Percentiles rank a stretch among this genome's conserved stretches.
These are phyloP conservation scores for Diaporthe capsici DNA, from an alignment of 2,329 filamentous ascomycete species.

Conservation along the genomic window DNA sequence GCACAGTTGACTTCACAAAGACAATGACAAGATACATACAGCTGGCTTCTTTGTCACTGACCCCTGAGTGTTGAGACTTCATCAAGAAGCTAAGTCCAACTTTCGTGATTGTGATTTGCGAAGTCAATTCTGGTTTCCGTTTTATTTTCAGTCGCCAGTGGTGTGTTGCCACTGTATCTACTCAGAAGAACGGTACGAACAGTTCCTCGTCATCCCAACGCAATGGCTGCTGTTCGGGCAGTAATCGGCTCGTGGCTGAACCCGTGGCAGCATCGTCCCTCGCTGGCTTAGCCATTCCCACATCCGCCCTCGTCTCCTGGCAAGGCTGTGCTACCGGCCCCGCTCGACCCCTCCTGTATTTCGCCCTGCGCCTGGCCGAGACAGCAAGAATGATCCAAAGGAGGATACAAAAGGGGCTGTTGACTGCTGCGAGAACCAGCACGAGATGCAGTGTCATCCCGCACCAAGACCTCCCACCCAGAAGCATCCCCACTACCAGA, in stretches of 20 bases:
- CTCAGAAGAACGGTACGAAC: neutral
- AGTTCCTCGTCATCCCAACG: neutral
- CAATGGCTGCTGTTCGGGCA: neutral
- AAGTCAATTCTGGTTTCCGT: neutral
- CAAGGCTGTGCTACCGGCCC: neutral
- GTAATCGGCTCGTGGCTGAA: neutral
- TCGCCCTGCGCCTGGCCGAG: conserved; percentile 2
- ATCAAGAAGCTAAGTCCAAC: neutral
- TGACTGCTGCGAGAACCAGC: neutral
- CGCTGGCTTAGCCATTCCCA: neutral
- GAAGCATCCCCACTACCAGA: neutral
- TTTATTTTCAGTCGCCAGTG: neutral
- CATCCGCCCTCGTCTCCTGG: neutral
- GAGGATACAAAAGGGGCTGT: neutral
- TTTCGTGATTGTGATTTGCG: neutral
- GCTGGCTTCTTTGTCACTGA: neutral
- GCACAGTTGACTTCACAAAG: too few species aligned
- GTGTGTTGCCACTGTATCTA: neutral
- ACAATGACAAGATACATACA: too few species aligned
- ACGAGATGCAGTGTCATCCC: neutral
- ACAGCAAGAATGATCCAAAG: neutral
- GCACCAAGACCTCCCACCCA: neutral
- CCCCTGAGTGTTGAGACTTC: neutral
- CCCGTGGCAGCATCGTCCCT: neutral
- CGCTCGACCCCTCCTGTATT: neutral